These are phyloP conservation scores for Achlya hypogyna DNA, from an alignment of 352 stramenopile genomes.

Conservation along the genomic window DNA sequence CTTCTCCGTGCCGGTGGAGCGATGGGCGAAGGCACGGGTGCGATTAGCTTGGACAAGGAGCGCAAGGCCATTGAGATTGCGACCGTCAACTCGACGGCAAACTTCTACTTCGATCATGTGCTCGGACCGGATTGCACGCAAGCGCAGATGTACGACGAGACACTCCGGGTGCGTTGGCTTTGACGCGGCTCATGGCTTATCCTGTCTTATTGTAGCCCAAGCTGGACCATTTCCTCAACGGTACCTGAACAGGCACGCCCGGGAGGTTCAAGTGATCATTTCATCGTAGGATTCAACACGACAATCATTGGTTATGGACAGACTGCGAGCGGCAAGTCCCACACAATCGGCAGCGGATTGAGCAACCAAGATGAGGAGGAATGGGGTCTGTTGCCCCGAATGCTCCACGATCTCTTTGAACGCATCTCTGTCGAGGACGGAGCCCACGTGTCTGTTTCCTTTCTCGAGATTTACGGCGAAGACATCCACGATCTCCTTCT, in stretches of 20 bases:
- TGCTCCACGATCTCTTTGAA: slow-evolving; percentile 68
- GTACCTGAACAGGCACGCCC: background rate
- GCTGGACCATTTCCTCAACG: slow-evolving; percentile 70
- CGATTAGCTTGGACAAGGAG: slow-evolving; percentile 20
- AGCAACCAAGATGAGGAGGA: slow-evolving; percentile 32
- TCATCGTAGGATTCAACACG: slow-evolving; percentile 63
- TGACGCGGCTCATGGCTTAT: background rate
- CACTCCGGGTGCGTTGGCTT: slow-evolving; percentile 25
- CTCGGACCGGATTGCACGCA: slow-evolving; percentile 29
- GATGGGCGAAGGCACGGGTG: slow-evolving; percentile 37
- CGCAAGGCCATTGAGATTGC: slow-evolving; percentile 33
- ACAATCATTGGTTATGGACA: slow-evolving; percentile 83
- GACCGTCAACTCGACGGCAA: slow-evolving; percentile 18
- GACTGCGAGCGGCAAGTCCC: slow-evolving; percentile 77
- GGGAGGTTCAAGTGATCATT: background rate
- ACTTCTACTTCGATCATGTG: slow-evolving; percentile 67
- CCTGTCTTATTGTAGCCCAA: slow-evolving; percentile 32
- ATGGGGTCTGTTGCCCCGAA: slow-evolving; percentile 77
- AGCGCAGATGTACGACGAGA: slow-evolving; percentile 57
- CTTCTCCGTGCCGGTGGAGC: slow-evolving; percentile 35
- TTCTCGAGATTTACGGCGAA: slow-evolving; percentile 97
- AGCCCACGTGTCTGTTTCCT: slow-evolving; percentile 65
- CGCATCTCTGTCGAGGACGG: slow-evolving; percentile 23
- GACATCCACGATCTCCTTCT: slow-evolving; percentile 92
- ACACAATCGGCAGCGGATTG: slow-evolving; percentile 69